A percentile compares a stretch with the other conserved stretches of the same genome.
Evolutionary conservation across 2,329 filamentous ascomycete genomes (phyloP).

Genomic region (Chrysoporthe deuterocubensis): DNA sequence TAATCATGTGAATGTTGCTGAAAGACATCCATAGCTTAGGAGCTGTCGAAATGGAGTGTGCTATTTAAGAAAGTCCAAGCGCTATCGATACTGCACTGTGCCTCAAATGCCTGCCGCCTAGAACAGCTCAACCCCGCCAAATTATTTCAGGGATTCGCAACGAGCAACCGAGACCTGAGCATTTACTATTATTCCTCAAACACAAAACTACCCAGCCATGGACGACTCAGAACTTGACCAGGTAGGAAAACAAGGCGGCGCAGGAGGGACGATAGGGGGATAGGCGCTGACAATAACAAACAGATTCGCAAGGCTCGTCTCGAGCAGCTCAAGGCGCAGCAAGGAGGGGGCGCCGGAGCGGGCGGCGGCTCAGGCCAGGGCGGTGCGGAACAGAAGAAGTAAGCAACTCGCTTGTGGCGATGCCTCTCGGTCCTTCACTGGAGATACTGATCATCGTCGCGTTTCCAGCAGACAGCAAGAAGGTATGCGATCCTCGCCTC

Average conservation of each 20-base stretch:
- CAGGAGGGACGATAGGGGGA: neutral
- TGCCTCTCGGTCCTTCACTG: too few relatives aligned
- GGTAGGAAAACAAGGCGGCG: conserved; percentile 11
- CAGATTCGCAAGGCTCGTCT: conserved; percentile 92
- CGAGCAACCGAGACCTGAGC: neutral
- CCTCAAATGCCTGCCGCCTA: conserved; percentile 7
- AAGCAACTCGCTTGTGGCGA: conserved; percentile 35
- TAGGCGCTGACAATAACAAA: neutral
- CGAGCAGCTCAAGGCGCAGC: conserved; percentile 84
- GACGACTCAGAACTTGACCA: conserved; percentile 33
- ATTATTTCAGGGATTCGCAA: conserved; percentile 14
- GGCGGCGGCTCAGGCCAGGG: conserved; percentile 51
- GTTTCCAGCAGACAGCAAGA: conserved; percentile 47
- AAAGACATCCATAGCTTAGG: too few relatives aligned
- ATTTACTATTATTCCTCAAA: neutral
- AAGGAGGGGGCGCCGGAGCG: conserved; percentile 54
- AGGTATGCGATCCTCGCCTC: conserved; percentile 38
- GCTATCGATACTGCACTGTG: conserved; percentile 11
- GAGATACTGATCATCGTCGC: conserved; percentile 5
- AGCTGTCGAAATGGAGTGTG: too few relatives aligned
- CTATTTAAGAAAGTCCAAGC: neutral
- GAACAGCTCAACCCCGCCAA: conserved; percentile 27
- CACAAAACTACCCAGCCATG: conserved; percentile 24
- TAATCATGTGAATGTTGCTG: neutral
- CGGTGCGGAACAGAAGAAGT: conserved; percentile 70